Conservation (phyloP, 495 filamentous ascomycete genomes). For the Xylaria venustula region DNA sequence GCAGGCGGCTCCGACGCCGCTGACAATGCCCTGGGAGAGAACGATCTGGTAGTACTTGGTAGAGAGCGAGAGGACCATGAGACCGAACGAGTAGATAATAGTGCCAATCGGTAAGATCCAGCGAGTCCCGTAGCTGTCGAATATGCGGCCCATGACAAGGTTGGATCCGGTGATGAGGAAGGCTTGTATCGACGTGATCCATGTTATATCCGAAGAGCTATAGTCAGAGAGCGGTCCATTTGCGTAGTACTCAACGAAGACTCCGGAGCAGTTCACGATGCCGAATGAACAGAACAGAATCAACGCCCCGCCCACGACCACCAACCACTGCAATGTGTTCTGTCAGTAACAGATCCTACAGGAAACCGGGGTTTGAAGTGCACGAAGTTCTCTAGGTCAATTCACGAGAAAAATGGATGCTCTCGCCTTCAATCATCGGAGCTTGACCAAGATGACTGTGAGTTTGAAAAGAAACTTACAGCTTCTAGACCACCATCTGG, state of each 20-base stretch:
- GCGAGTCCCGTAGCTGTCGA: conserved; percentile 66
- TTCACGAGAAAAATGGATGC: not conserved
- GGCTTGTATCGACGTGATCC: conserved; percentile 54
- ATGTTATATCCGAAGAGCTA: conserved; percentile 50
- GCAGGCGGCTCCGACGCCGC: conserved; percentile 54
- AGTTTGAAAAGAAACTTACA: not conserved
- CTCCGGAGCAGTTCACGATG: conserved; percentile 64
- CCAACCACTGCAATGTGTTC: conserved; percentile 52
- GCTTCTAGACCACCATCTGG: conserved; percentile 67
- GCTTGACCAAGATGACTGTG: not conserved
- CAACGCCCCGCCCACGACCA: conserved; percentile 62
- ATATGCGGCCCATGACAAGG: conserved; percentile 59
- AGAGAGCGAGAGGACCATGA: conserved; percentile 71
- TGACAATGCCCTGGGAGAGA: conserved; percentile 56
- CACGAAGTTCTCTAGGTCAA: not conserved
- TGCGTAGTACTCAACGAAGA: conserved; percentile 59
- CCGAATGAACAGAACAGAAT: conserved; percentile 65
- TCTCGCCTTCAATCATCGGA: not conserved
- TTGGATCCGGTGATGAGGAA: conserved; percentile 41
- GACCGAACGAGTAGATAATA: conserved; percentile 63
- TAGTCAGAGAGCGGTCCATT: conserved; percentile 47
- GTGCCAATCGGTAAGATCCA: conserved; percentile 59
- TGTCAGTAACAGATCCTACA: not conserved
- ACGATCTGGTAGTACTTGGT: conserved; percentile 66
- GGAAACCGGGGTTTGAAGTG: not conserved